Conservation (phyloP, 495 filamentous ascomycete genomes). For the Evernia prunastri region DNA sequence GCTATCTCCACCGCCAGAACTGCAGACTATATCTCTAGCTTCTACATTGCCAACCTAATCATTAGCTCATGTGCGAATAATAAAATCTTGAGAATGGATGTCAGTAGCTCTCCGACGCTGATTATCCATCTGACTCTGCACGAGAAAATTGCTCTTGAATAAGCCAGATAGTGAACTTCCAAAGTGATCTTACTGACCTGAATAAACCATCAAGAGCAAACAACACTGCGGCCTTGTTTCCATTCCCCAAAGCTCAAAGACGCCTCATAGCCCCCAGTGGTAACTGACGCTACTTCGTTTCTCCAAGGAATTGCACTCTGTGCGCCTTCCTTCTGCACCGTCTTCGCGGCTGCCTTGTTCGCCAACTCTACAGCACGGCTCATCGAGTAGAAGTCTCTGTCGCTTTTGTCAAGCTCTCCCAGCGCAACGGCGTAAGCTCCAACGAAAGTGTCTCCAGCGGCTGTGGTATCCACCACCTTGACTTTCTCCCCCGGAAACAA, state of each 20-base stretch:
- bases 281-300: slow-evolving; percentile 47
- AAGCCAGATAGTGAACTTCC: too few relatives aligned
- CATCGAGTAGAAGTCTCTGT: slow-evolving; percentile 39
- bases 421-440: slow-evolving; percentile 75
- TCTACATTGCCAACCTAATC: too few relatives aligned
- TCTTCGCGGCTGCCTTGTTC: slow-evolving; percentile 65
- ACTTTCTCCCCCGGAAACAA: slow-evolving; percentile 49
- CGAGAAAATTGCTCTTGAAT: too few relatives aligned
- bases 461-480: slow-evolving; percentile 84
- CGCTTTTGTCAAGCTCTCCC: slow-evolving; percentile 40
- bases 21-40: too few relatives aligned
- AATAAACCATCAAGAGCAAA: too few relatives aligned
- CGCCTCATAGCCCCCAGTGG: background rate
- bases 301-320: slow-evolving; percentile 84
- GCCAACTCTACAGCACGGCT: slow-evolving; percentile 57
- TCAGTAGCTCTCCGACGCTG: too few relatives aligned
- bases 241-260: slow-evolving; percentile 10
- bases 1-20: too few relatives aligned
- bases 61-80: too few relatives aligned
- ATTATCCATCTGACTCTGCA: too few relatives aligned
- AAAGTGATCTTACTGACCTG: too few relatives aligned
- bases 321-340: slow-evolving; percentile 73
- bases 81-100: too few relatives aligned
- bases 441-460: slow-evolving; percentile 91
- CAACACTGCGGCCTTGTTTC: too few relatives aligned